Base-by-base conservation (phyloP, 768 basidiomycete species). In the Leccinum disarticulatum region DNA sequence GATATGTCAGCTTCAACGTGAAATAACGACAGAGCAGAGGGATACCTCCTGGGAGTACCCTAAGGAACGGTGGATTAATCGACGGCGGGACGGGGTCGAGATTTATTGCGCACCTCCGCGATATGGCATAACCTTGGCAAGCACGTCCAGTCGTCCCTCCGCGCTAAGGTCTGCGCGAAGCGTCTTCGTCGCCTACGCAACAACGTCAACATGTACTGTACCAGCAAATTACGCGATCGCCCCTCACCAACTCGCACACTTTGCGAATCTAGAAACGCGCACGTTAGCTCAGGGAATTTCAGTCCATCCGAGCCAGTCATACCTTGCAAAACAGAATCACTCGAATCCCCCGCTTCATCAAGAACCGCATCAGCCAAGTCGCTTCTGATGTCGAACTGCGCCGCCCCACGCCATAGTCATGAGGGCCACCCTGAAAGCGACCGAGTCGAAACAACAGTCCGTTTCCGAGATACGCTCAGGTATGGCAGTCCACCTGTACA, bases 311-410 rank as follows among this genome's bases (percentile, higher is more conserved):
- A 27, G 1, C 30, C 27, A 48, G 13, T 11, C 38, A n/a, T 54
- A 88, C 91, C 78, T 91, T 90, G 78, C 92, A 94, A 69, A 95
- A 95, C n/a, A 95, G 74, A 60, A 95, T 94, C 5, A 88, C 86
- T 33, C 91, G 79, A 31, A 94, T 72, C 3, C 93, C 93, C 3
- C 83, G 80, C 61, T 87, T 87, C 90, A 95, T 92, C 54, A 95
- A 74, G 70, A 84, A 91, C 49, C 83, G 78, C 86, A 94, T 91
- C 51, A 95, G 63, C 3, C 74, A 69, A 2, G 84, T 87, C 3
- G 91, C 88, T 67, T 95, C 89, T 3, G 77, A 75, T 58, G 93
- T 76, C 7, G 90, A 76, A 58, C 83, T 84, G 13, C 77, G 69
- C 38, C 82, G 78, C 0, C 88, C 87, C 25, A 87, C n/a, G n/a